Evolutionary conservation across 768 basidiomycete species (phyloP).

Genomic region (Psilocybe sp.): DNA sequence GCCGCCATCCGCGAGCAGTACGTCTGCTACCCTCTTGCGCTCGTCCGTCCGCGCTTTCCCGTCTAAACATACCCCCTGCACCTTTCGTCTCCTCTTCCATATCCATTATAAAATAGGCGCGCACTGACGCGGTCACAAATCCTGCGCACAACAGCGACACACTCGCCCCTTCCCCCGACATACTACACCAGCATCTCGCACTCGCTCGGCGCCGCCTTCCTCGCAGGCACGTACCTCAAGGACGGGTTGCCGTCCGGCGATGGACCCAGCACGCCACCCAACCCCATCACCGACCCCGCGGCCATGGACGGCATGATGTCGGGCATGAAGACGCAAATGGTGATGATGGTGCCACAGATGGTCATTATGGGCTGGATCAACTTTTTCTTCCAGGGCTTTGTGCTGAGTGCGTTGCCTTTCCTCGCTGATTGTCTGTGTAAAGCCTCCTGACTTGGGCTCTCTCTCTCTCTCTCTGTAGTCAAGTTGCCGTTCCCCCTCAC

Average conservation of each 20-base stretch:
- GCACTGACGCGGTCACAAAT: constrained; percentile 82
- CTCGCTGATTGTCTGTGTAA: neutral
- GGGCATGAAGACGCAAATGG: constrained; percentile 98
- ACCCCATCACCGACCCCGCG: constrained; percentile 84
- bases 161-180: constrained; percentile 75
- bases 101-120: constrained; percentile 40
- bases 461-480: constrained; percentile 43
- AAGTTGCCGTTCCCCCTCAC: constrained; percentile 97
- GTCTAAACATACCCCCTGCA: neutral
- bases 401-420: constrained; percentile 74
- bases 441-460: constrained; percentile 1
- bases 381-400: constrained; percentile 98
- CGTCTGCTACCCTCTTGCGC: constrained; percentile 25
- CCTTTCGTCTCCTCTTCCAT: constrained; percentile 5
- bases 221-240: constrained; percentile 80
- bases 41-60: too few species aligned
- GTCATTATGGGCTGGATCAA: constrained; percentile 99
- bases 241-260: constrained; percentile 72
- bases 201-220: constrained; percentile 69
- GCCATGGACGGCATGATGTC: constrained; percentile 99
- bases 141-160: constrained; percentile 74
- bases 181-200: constrained; percentile 77
- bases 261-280: constrained; percentile 57
- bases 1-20: constrained; percentile 92
- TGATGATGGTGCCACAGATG: constrained; percentile 99